phyloP scores from a whole-genome alignment of 371 early-diverging fungal genomes.

The Mortierella sp. region DNA sequence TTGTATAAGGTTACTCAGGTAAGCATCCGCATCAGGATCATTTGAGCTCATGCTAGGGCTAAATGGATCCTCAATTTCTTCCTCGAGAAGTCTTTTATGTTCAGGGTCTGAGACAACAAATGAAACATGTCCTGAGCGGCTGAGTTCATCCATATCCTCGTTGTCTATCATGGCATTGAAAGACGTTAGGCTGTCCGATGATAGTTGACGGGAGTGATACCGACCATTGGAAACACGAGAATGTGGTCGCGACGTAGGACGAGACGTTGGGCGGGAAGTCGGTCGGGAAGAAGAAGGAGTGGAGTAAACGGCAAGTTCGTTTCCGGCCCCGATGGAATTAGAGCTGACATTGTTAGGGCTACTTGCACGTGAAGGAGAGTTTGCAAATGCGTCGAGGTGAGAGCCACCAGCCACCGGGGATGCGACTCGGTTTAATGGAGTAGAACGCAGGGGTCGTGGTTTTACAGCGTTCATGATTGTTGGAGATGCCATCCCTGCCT shows the following conservation, averaged over 20 bases:
- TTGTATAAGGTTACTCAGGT: constrained; percentile 43
- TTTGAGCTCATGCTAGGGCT: constrained; percentile 51
- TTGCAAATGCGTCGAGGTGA: constrained; percentile 21
- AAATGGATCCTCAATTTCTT: constrained; percentile 54
- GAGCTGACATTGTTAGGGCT: constrained; percentile 43
- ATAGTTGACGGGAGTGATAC: constrained; percentile 46
- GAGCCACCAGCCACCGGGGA: constrained; percentile 23
- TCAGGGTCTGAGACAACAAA: constrained; percentile 54
- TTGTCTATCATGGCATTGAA: constrained; percentile 48
- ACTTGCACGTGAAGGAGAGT: constrained; percentile 34
- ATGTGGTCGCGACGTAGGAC: constrained; percentile 32
- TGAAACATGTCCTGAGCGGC: constrained; percentile 40
- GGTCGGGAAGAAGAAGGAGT: constrained; percentile 51
- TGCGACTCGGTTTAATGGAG: constrained; percentile 25
- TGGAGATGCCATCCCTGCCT: constrained; percentile 14
- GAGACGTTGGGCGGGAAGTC: constrained; percentile 36
- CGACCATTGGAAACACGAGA: constrained; percentile 42
- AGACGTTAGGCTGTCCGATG: constrained; percentile 43
- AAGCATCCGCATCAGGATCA: constrained; percentile 43
- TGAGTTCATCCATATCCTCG: constrained; percentile 32
- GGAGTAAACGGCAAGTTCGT: constrained; percentile 30
- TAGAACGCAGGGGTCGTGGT: constrained; percentile 14
- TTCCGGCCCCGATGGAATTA: constrained; percentile 23
- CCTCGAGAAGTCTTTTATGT: constrained; percentile 38
- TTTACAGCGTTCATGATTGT: constrained; percentile 15